A percentile compares a stretch with the other conserved stretches of the same genome.
Evolutionary conservation across 2,329 filamentous ascomycete genomes (phyloP).

Genomic region (Exophiala dermatitidis): DNA sequence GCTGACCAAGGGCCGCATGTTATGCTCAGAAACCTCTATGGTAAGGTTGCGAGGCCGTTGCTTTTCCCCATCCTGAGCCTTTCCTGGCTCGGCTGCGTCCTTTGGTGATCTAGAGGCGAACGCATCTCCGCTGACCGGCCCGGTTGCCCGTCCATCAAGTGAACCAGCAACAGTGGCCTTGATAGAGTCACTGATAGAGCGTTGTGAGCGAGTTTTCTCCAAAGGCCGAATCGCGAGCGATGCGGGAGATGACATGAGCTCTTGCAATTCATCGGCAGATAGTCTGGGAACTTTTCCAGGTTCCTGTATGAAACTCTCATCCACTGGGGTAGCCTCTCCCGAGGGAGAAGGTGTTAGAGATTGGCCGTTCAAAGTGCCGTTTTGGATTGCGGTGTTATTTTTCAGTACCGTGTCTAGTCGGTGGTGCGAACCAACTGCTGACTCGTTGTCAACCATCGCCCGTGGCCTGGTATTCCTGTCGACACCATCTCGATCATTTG

Average conservation of each 20-base stretch:
- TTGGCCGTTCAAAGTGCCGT: neutral
- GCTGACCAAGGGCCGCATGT: constrained; percentile 3
- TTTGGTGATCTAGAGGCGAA: constrained; percentile 17
- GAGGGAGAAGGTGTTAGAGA: neutral
- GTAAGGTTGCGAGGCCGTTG: constrained; percentile 20
- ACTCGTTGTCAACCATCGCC: no score
- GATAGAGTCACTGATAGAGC: neutral
- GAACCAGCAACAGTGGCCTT: neutral
- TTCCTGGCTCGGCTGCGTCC: constrained; percentile 25
- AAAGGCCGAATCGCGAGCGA: constrained; percentile 47
- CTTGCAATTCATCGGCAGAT: constrained; percentile 49
- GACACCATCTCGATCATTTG: neutral
- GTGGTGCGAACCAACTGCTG: no score
- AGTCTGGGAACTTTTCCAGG: constrained; percentile 42
- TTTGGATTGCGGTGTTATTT: no score
- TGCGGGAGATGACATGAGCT: constrained; percentile 48
- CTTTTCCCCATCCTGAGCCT: constrained; percentile 25
- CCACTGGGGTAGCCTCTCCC: neutral
- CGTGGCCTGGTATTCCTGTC: no score
- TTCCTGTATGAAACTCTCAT: constrained; percentile 19
- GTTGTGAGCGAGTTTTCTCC: constrained; percentile 32
- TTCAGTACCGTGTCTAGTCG: neutral
- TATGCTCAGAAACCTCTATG: constrained; percentile 14
- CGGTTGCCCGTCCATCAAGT: neutral
- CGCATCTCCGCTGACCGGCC: constrained; percentile 12